Base-by-base conservation (phyloP, 345 rosid species). In the Syzygium aromaticum region DNA sequence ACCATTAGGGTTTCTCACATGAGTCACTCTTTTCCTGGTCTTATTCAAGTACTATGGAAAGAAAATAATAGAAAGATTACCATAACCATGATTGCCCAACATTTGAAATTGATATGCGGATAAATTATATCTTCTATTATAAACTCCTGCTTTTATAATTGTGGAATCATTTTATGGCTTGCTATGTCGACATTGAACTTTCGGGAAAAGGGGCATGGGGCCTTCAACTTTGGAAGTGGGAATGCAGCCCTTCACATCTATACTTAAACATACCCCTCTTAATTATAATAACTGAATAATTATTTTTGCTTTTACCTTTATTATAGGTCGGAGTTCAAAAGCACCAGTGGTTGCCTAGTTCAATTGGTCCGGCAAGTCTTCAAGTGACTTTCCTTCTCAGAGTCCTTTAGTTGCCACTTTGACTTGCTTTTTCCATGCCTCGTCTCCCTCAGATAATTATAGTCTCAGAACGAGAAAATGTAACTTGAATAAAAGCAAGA, bases 311-410 rank as follows among this genome's bases (percentile, higher is more conserved):
- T 49, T 38, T 5, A 73, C 49, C 80, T 73, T 73, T 73, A 73
- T 73, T 38, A 22, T 11, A 73, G 27, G 80, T 33, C 9, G 49
- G 49, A 67, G 43, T 73, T 38, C 80, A 73, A 27, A 51, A 11
- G 46, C 27, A 52, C 59, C 30, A 61, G 80, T 49, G 84, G 89
- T 89, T 88, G 89, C 88, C 91, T 82, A 86, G 90, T 83, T 80
- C 88, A 77, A 90, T 92, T 89, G 87, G 90, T 88, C 59, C 88
- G 51, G 73, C 82, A 80, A 78, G 84, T 61, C 89, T 67, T 27
- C 80, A 12, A 90, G 91, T 91, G 90, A 87, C 85, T 89, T 92
- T 87, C 88, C 89, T 88, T 87, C 90, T 90, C 91, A 88, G 87
- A 87, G 64, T 88, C 91, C 61, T 86, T 84, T 84, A 51, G 85